Percentiles rank a stretch among this genome's conserved stretches.
phyloP scores from a whole-genome alignment of 768 basidiomycete species.

The Sarcomyxa edulis region DNA sequence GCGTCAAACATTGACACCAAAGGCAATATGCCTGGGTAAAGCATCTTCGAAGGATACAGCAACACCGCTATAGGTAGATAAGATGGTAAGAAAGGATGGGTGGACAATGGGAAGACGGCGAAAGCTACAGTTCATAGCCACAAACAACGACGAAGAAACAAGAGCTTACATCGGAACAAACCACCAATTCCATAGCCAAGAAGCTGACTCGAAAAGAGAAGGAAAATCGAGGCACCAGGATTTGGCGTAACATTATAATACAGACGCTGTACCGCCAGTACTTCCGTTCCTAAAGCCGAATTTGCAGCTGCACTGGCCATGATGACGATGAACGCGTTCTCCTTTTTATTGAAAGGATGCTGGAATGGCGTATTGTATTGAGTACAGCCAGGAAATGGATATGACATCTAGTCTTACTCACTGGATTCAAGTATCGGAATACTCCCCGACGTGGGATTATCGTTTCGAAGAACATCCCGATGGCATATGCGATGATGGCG shows the following conservation, averaged over 20 bases:
- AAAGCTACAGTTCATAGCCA: too few species aligned
- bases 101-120: too few species aligned
- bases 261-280: slow-evolving; percentile 48
- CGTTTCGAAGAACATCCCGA: slow-evolving; percentile 42
- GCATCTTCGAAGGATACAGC: slow-evolving; percentile 49
- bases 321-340: slow-evolving; percentile 53
- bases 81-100: slow-evolving; percentile 1
- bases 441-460: slow-evolving; percentile 39
- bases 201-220: slow-evolving; percentile 30
- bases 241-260: slow-evolving; percentile 51
- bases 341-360: slow-evolving; percentile 57
- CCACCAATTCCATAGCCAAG: slow-evolving; percentile 55
- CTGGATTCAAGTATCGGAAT: slow-evolving; percentile 49
- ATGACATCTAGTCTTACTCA: too few species aligned
- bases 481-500: slow-evolving; percentile 41
- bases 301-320: slow-evolving; percentile 53
- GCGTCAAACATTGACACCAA: slow-evolving; percentile 44
- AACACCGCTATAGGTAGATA: slow-evolving; percentile 29
- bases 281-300: slow-evolving; percentile 47
- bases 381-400: neutral
- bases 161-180: slow-evolving; percentile 37
- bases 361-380: slow-evolving; percentile 15
- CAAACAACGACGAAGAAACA: too few species aligned
- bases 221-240: slow-evolving; percentile 36
- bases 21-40: slow-evolving; percentile 43